Evolutionary conservation across 192 early-diverging fungal species (phyloP), one percentile per base, ranked within the genome.

Genomic region (Rhizophagus clarus): DNA sequence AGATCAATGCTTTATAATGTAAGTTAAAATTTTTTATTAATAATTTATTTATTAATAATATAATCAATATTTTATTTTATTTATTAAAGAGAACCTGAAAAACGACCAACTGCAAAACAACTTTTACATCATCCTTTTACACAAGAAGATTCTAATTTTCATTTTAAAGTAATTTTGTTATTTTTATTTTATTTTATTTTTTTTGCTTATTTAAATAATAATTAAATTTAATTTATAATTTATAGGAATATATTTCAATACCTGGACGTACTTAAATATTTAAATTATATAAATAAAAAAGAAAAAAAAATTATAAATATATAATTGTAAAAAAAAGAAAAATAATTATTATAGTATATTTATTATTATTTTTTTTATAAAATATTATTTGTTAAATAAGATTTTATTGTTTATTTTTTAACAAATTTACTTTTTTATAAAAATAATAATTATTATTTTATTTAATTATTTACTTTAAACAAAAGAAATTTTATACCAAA

Each of bases 71-170:
- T 51, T 75, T 79, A 45, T 8, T 40, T 45, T 42, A 45, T 71
- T 67, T 40, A 34, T 60, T 60, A 74, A 28, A 90, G 92, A 61
- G 91, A 97, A 78, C 94, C 96, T 8, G 91, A 90, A 37, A 75
- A 84, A 40, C 87, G 98, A 34, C 94, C 95, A 70, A 92, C 96
- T 1, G 98, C 97, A 4, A 76, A 87, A 1, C 85, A 92, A 74
- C 83, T 97, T 24, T 82, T 93, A n/a, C 68, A 83, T 1, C 90
- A 97, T 85, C 76, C 85, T 24, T 98, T 98, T 88, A 88, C 90
- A 28, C 82, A 86, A 67, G 88, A 90, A 40, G 80, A 87, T 47
- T 68, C 84, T 45, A 82, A 82, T 47, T 91, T 87, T 68, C 82
- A 87, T 68, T 89, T 88, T 80, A 87, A 87, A 66, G 88, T 85